Evolutionary conservation across 2,329 filamentous ascomycete species (phyloP).

Genomic region (Fusarium sp.): DNA sequence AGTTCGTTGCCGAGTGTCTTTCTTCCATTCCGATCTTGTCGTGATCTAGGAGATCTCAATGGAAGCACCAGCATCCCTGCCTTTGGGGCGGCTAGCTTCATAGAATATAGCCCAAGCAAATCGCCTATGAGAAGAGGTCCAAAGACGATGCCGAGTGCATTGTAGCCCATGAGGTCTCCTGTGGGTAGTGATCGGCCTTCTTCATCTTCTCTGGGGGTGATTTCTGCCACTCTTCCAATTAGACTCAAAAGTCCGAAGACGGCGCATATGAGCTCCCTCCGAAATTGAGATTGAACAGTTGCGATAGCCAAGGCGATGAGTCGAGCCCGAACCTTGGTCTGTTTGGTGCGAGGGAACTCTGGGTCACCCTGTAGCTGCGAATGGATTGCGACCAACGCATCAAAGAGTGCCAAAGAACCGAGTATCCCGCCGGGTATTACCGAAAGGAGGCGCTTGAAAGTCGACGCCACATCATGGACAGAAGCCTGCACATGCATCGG

Average conservation of each 20-base stretch:
- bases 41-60: slow-evolving; percentile 54
- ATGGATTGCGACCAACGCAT: slow-evolving; percentile 70
- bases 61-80: slow-evolving; percentile 57
- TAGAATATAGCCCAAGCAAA: slow-evolving; percentile 62
- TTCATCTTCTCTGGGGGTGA: slow-evolving; percentile 61
- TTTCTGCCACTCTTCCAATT: slow-evolving; percentile 68
- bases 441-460: slow-evolving; percentile 73
- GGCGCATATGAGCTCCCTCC: slow-evolving; percentile 72
- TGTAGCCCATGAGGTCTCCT: slow-evolving; percentile 71
- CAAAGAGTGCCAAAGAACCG: slow-evolving; percentile 69
- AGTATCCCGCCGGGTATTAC: slow-evolving; percentile 73
- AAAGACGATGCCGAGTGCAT: slow-evolving; percentile 71
- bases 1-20: slow-evolving; percentile 17
- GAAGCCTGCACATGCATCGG: slow-evolving; percentile 69
- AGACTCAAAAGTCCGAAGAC: slow-evolving; percentile 73
- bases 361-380: slow-evolving; percentile 63
- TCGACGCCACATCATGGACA: slow-evolving; percentile 73
- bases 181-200: slow-evolving; percentile 63
- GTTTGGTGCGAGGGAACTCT: slow-evolving; percentile 63
- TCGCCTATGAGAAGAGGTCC: slow-evolving; percentile 72
- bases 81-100: slow-evolving; percentile 55
- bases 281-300: slow-evolving; percentile 67
- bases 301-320: slow-evolving; percentile 72
- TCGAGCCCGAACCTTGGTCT: slow-evolving; percentile 68
- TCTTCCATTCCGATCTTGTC: slow-evolving; percentile 41